Percentiles rank a stretch among this genome's conserved stretches.
phyloP scores from a whole-genome alignment of 2,329 filamentous ascomycete species.

The Pyrenochaeta sp. region DNA sequence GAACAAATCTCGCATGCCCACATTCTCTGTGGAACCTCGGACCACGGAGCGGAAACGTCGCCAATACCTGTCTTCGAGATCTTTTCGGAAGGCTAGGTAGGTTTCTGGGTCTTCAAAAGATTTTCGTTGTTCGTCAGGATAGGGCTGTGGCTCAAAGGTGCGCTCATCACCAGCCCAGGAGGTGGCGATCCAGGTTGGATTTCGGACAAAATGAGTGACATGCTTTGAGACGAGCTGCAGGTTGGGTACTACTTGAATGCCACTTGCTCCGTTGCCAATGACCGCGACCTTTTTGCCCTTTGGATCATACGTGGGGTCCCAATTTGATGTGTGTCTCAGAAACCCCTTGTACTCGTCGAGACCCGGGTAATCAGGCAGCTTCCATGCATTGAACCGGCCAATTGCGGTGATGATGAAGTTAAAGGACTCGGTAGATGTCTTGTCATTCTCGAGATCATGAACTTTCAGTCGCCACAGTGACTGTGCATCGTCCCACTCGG shows the following conservation, averaged over 20 bases:
- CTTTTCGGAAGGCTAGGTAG: slow-evolving; percentile 62
- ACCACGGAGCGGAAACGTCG: slow-evolving; percentile 54
- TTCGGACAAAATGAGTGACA: slow-evolving; percentile 64
- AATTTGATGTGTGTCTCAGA: slow-evolving; percentile 42
- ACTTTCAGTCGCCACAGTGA: slow-evolving; percentile 69
- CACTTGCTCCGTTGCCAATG: slow-evolving; percentile 71
- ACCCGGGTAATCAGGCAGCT: slow-evolving; percentile 41
- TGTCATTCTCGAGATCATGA: slow-evolving; percentile 57
- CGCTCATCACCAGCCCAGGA: slow-evolving; percentile 59
- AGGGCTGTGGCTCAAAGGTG: slow-evolving; percentile 54
- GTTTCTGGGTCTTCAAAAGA: slow-evolving; percentile 67
- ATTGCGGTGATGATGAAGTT: slow-evolving; percentile 50
- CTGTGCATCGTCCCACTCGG: slow-evolving; percentile 49
- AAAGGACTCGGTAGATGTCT: slow-evolving; percentile 32
- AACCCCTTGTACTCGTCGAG: slow-evolving; percentile 40
- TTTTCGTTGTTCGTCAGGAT: slow-evolving; percentile 61
- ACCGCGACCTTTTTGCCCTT: slow-evolving; percentile 66
- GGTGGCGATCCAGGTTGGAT: slow-evolving; percentile 65
- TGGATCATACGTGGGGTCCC: slow-evolving; percentile 57
- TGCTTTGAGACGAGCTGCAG: slow-evolving; percentile 62
- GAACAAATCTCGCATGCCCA: slow-evolving; percentile 41
- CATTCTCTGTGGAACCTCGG: slow-evolving; percentile 47
- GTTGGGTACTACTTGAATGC: slow-evolving; percentile 70
- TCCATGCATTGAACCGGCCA: slow-evolving; percentile 45
- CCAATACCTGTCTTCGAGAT: slow-evolving; percentile 67